Conservation (phyloP, 2,329 filamentous ascomycete genomes). For the Alternaria arborescens region DNA sequence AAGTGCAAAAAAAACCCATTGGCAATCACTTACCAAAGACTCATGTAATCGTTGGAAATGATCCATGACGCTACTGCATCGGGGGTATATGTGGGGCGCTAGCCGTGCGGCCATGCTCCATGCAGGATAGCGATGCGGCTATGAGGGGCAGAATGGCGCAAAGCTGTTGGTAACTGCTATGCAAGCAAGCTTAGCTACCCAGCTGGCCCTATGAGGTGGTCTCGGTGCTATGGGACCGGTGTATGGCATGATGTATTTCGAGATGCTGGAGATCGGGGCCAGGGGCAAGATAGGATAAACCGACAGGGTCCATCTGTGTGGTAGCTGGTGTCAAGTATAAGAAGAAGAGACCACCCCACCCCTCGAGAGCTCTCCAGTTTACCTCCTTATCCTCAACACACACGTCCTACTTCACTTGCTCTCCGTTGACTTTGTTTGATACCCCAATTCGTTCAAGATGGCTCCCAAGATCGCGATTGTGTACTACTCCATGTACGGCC, state of each 20-base stretch:
- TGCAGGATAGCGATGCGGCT: neutral
- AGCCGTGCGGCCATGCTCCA: neutral
- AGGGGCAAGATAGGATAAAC: neutral
- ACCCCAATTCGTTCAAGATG: constrained; percentile 61
- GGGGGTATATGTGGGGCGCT: constrained; percentile 7
- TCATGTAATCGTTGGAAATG: constrained; percentile 1
- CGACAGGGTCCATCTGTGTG: neutral
- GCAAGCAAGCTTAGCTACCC: neutral
- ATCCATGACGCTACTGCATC: constrained; percentile 14
- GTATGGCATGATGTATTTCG: constrained; percentile 3
- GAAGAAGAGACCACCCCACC: neutral
- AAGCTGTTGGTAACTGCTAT: neutral
- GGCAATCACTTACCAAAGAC: constrained; percentile 1
- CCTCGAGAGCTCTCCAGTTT: neutral
- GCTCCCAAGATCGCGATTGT: constrained; percentile 92
- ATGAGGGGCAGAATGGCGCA: constrained; percentile 11
- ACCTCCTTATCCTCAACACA: neutral
- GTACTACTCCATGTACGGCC: constrained; percentile 61
- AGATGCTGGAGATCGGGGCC: neutral
- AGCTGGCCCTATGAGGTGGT: neutral
- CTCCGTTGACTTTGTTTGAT: constrained; percentile 16
- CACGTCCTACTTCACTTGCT: neutral
- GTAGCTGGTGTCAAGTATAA: neutral
- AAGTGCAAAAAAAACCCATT: neutral
- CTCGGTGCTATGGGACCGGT: constrained; percentile 1